Percentiles rank a stretch among this genome's conserved stretches.
Evolutionary conservation across 148 eudicot genomes (phyloP).

Genomic region (Chenopodium formosanum): DNA sequence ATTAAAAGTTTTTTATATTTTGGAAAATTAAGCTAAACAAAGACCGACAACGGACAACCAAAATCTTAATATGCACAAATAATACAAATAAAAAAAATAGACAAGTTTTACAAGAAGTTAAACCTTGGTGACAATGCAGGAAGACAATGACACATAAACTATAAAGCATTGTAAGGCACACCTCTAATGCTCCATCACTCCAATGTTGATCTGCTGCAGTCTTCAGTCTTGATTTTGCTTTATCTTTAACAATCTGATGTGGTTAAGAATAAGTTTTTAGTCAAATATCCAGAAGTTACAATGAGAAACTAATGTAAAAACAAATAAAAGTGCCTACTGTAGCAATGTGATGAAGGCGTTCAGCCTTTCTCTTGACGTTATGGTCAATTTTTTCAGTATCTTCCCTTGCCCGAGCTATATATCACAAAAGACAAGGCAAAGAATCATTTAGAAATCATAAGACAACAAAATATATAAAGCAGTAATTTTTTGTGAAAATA

Average conservation of each 20-base stretch:
- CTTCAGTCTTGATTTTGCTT: conserved; percentile 81
- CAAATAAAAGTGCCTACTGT: conserved; percentile 44
- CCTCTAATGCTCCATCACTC: conserved; percentile 99
- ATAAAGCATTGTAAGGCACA: conserved; percentile 24
- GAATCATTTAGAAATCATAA: neutral
- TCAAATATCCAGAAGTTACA: neutral
- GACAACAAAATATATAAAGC: neutral
- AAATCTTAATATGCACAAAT: neutral
- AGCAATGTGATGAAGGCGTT: conserved; percentile 77
- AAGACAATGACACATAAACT: neutral
- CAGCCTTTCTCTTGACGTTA: conserved; percentile 80
- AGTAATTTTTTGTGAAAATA: neutral
- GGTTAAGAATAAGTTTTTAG: conserved; percentile 11
- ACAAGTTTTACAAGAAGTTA: neutral
- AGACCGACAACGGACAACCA: neutral
- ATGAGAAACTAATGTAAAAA: neutral
- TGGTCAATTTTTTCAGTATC: conserved; percentile 86
- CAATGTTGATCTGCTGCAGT: conserved; percentile 92
- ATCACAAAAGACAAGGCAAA: conserved; percentile 23
- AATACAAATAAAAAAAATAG: neutral
- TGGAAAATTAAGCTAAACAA: neutral
- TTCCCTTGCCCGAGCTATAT: conserved; percentile 93
- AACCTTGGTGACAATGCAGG: neutral
- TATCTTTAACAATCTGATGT: conserved; percentile 67
- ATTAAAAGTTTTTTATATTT: neutral